Base-by-base conservation (phyloP, 2,329 filamentous ascomycete genomes). In the Ophiobolus disseminans region DNA sequence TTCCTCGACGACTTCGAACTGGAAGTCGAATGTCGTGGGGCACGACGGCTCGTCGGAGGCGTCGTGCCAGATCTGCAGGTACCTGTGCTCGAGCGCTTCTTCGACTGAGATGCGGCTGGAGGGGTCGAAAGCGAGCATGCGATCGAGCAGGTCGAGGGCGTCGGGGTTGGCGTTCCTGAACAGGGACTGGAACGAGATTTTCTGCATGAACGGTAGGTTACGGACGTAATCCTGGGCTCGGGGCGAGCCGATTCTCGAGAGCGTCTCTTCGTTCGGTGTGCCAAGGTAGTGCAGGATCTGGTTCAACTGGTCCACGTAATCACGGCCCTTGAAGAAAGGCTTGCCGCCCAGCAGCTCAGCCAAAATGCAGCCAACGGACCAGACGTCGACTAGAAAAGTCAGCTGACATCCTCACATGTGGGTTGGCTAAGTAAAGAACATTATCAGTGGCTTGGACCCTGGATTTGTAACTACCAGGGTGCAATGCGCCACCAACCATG, bases 291-390 rank as follows among this genome's bases (percentile, higher is more conserved):
- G 92, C 46, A 99, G 84, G 69, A 99, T 99, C 78, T 99, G 94
- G 82, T 99, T 99, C 59, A 99, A 86, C 80, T 99, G 94, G 77
- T 99, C 94, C 75, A 99, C 94, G 70, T 99, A 99, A 79, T 99
- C 94, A 55, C 94, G 90, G 49, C 94, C 94, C 79, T 99, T 99
- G 83, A 99, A 97, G 82, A 99, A 99, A 34, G 94, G 94, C 51
- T 95, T 89, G 51, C 94, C 93, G 55, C 94, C 94, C 26, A 99
- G 86, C 10, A 99, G 86, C 76, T 99, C 94, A 44, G 94, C 94
- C 44, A 99, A 84, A 66, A 99, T 99, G 72, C 94, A 99, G 53
- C 94, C 94, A 34, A 99, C 93, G 7, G 94, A 99, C 94, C 94
- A 99, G 25, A 99, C 93, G 73, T 99, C 94, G 76, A 99, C 93